Conservation (phyloP, 2,329 filamentous ascomycete species). For the Paecilomyces sp. region DNA sequence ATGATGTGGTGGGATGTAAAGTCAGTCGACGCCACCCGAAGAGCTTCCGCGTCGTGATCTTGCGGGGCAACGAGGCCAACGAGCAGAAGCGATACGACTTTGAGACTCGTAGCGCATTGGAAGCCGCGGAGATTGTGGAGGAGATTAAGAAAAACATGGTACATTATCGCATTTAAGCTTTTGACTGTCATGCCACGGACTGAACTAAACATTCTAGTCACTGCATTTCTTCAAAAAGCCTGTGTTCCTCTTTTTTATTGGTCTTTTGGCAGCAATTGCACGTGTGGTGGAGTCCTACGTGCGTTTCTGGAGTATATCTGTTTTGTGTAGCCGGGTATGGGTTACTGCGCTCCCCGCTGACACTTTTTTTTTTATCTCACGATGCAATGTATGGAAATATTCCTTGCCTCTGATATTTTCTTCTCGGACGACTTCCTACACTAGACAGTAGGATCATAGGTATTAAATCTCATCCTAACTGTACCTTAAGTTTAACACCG, state of each 20-base stretch:
- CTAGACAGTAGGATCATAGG: no score
- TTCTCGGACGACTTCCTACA: not conserved
- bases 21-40: constrained; percentile 58
- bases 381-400: not conserved
- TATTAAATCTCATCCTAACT: no score
- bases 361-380: not conserved
- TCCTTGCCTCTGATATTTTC: not conserved
- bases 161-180: constrained; percentile 33
- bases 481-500: no score
- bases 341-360: not conserved
- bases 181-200: not conserved
- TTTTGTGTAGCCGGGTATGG: not conserved
- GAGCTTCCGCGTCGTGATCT: constrained; percentile 56
- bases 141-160: constrained; percentile 56
- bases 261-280: not conserved
- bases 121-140: constrained; percentile 55
- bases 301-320: not conserved
- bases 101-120: constrained; percentile 50
- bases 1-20: constrained; percentile 58
- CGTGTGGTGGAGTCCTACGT: not conserved
- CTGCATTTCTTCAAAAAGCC: not conserved
- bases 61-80: constrained; percentile 53
- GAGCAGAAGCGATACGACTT: constrained; percentile 63
- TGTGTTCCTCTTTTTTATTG: not conserved
- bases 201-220: not conserved